Conservation (phyloP, 2,329 filamentous ascomycete genomes). For the Arthrobotrys iridis region DNA sequence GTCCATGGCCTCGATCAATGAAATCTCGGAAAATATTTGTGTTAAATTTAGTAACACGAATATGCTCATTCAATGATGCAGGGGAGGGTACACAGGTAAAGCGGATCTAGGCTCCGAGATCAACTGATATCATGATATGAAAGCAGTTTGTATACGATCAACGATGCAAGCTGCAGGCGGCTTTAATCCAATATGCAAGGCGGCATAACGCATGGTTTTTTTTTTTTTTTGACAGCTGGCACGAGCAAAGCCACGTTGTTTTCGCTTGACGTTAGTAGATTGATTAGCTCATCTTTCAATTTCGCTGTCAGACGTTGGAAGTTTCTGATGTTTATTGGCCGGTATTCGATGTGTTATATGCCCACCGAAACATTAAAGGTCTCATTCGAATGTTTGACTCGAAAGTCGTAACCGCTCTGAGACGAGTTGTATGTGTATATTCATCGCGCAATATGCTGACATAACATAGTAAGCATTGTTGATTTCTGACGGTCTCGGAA, state of each 20-base stretch:
- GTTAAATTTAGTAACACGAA: too few relatives aligned
- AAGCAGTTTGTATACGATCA: too few relatives aligned
- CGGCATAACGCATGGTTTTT: neutral
- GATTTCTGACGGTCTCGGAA: neutral
- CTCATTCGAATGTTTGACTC: neutral
- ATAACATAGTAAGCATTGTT: constrained; percentile 2
- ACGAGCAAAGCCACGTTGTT: constrained; percentile 3
- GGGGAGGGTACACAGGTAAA: too few relatives aligned
- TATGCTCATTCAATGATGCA: too few relatives aligned
- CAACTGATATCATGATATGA: too few relatives aligned
- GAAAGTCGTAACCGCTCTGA: neutral
- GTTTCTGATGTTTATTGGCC: neutral
- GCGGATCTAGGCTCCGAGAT: too few relatives aligned
- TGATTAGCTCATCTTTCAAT: constrained; percentile 1
- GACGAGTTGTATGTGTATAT: constrained; percentile 6
- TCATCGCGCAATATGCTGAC: constrained; percentile 2
- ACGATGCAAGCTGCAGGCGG: neutral
- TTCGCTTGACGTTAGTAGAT: neutral
- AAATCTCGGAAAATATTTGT: too few relatives aligned
- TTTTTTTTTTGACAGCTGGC: constrained; percentile 3
- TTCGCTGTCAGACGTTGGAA: neutral
- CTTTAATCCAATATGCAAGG: neutral
- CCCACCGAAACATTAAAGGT: neutral
- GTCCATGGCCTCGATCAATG: too few relatives aligned
- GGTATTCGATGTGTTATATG: neutral